Evolutionary conservation across 768 basidiomycete species (phyloP).

Genomic region (Suillus alpinus): DNA sequence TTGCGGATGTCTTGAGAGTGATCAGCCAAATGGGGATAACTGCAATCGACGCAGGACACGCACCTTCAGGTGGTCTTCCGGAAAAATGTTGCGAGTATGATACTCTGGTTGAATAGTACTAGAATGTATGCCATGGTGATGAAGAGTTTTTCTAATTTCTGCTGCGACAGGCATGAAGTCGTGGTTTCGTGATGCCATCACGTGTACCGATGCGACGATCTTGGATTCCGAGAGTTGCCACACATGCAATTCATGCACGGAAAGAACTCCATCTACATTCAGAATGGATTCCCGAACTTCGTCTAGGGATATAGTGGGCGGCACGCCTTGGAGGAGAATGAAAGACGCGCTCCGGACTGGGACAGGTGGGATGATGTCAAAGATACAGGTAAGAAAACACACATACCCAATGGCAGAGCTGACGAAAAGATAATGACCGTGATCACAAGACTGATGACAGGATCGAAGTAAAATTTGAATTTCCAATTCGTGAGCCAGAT

Average conservation of each 20-base stretch:
- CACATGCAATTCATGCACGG: conserved; percentile 91
- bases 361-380: conserved; percentile 7
- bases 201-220: conserved; percentile 94
- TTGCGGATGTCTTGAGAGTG: conserved; percentile 40
- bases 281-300: conserved; percentile 81
- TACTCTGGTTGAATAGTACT: conserved; percentile 95
- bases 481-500: conserved; percentile 87
- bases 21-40: conserved; percentile 8
- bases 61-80: conserved; percentile 53
- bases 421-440: conserved; percentile 96
- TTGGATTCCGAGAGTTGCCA: conserved; percentile 98
- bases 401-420: conserved; percentile 82
- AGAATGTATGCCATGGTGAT: conserved; percentile 91
- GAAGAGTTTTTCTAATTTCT: conserved; percentile 80
- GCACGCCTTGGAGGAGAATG: conserved; percentile 93
- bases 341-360: conserved; percentile 87
- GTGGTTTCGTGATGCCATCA: conserved; percentile 72
- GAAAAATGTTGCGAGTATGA: conserved; percentile 32
- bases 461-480: conserved; percentile 92
- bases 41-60: conserved; percentile 9
- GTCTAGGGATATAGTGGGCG: conserved; percentile 85
- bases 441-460: conserved; percentile 89
- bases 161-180: conserved; percentile 92
- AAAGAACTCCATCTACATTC: conserved; percentile 75
- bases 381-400: conserved; percentile 4